Evolutionary conservation across 2,329 filamentous ascomycete genomes (phyloP).

Genomic region (Meredithiella fracta): DNA sequence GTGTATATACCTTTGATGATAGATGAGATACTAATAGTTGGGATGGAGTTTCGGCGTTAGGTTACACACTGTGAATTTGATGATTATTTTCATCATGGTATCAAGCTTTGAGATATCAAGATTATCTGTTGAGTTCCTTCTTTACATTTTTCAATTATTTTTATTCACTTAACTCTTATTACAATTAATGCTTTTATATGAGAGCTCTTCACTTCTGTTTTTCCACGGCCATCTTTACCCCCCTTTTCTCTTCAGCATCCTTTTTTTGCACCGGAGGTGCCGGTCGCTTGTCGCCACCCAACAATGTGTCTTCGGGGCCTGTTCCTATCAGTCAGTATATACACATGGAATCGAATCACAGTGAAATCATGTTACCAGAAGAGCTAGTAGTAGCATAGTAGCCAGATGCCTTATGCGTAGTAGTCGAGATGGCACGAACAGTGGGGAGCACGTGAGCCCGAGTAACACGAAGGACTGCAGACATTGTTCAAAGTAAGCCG

Average conservation of each 20-base stretch:
- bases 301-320: background rate
- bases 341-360: background rate
- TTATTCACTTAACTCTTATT: background rate
- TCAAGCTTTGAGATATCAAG: no score
- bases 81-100: no score
- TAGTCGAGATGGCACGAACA: no score
- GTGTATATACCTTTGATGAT: background rate
- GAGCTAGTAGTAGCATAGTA: background rate
- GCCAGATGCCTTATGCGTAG: no score
- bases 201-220: background rate
- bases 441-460: no score
- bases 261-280: background rate
- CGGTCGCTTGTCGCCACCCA: background rate
- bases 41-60: background rate
- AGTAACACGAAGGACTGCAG: no score
- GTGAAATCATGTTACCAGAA: background rate
- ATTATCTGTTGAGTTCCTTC: no score
- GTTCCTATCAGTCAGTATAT: background rate
- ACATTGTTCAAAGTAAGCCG: no score
- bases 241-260: background rate
- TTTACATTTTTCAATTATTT: no score
- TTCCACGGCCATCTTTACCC: background rate
- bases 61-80: background rate
- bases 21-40: background rate
- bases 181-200: background rate